Base-by-base conservation (phyloP, 2,329 filamentous ascomycete genomes). In the Tolypocladium endophyticum region DNA sequence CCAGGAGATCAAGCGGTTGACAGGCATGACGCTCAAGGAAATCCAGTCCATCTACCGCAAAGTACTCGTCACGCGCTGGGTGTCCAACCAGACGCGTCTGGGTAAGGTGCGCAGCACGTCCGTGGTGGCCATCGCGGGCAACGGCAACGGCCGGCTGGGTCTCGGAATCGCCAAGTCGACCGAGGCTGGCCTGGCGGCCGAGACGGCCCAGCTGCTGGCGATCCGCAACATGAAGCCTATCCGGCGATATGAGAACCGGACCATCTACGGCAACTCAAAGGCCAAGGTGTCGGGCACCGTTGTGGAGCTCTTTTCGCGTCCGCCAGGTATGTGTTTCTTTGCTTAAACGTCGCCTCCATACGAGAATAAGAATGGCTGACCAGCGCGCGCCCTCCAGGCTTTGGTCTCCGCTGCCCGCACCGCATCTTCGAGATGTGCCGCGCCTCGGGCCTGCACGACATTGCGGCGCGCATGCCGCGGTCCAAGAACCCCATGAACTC, bases 401-500 rank as follows among this genome's bases (percentile, higher is more conserved):
- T 97, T 69, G 94, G 94, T 70, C 87, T 97, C 66, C 90, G 94
- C 69, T 91, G 90, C 72, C 91, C 96, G 68, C 86, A 90, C 71
- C 85, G 92, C 64, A 93, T 99, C 73, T 97, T 92, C 75, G 93
- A 99, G 74, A 92, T 99, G 80, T 92, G 90, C 71, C 88, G 91
- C 64, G 87, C 87, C 56, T 89, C 86, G 47, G 94, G 94, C 64
- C 91, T 99, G 69, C 81, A 87, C 64, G 94, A 99, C 73, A 83
- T 99, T 39, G 84, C 92, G 20, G 92, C 90, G 56, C 83, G 84
- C 65, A 92, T 96, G 63, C 87, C 87, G 43, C 88, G 93, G 54
- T 90, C 90, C 63, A 85, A 92, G 69, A 97, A 96, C 80, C 91
- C 92, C 66, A 96, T 97, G 92, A 99, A 99, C 79, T 90, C 92